A percentile compares a stretch with the other conserved stretches of the same genome.
Conservation (phyloP, 257 asterid species). For the Nicotiana attenuata region DNA sequence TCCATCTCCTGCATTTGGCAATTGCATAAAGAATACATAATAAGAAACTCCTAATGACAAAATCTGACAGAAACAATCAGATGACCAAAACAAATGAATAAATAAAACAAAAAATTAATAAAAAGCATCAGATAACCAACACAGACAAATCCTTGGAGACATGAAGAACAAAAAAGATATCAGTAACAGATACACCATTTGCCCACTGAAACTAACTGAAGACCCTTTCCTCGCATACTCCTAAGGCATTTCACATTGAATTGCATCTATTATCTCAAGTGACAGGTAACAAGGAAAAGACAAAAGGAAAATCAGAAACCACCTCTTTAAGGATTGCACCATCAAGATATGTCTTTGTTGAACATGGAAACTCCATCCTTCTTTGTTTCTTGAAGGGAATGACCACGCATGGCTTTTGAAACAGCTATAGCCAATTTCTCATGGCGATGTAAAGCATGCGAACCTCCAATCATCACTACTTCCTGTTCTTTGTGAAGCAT, state of each 20-base stretch:
- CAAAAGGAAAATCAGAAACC: slow-evolving; percentile 8
- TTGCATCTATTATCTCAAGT: slow-evolving; percentile 8
- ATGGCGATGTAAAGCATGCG: slow-evolving; percentile 88
- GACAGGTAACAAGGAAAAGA: neutral
- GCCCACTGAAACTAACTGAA: neutral
- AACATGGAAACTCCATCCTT: slow-evolving; percentile 97
- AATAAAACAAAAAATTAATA: neutral
- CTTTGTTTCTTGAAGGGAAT: slow-evolving; percentile 97
- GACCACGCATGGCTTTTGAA: slow-evolving; percentile 95
- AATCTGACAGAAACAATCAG: neutral
- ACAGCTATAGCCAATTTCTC: slow-evolving; percentile 96
- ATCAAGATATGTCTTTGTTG: slow-evolving; percentile 92
- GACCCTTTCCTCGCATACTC: neutral
- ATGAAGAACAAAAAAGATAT: neutral
- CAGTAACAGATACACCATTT: neutral
- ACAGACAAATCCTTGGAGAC: neutral
- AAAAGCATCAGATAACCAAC: neutral
- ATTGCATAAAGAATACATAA: slow-evolving; percentile 10
- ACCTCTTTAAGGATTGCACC: slow-evolving; percentile 99
- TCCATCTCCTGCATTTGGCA: slow-evolving; percentile 78
- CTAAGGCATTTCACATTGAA: neutral
- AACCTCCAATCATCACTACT: slow-evolving; percentile 83
- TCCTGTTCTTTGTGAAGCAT: slow-evolving; percentile 87
- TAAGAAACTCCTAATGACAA: slow-evolving; percentile 3
- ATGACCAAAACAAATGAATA: neutral